phyloP scores from a whole-genome alignment of 306 rosid species.

The Comarum palustre region DNA sequence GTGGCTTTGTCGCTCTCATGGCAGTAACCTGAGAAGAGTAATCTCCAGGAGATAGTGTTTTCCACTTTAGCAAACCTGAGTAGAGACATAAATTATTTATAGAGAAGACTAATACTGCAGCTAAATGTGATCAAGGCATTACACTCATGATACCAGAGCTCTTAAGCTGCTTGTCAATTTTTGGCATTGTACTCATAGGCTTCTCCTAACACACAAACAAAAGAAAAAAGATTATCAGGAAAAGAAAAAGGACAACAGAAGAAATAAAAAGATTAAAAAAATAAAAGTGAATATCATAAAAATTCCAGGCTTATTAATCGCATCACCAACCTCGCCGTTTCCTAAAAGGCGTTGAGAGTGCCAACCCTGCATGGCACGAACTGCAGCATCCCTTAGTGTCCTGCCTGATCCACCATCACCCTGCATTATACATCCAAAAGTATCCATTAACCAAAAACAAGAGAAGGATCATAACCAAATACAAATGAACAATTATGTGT shows the following conservation, averaged over 20 bases:
- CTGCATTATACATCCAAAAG: conserved; percentile 17
- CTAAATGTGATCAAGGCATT: not conserved
- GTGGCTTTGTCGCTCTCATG: conserved; percentile 58
- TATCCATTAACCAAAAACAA: conserved; percentile 1
- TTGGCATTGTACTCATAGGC: conserved; percentile 19
- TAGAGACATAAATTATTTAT: conserved; percentile 16
- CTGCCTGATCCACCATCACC: conserved; percentile 53
- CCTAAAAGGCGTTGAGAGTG: conserved; percentile 71
- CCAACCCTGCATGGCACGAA: conserved; percentile 88
- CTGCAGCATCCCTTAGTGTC: conserved; percentile 79
- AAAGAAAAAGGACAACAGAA: not conserved
- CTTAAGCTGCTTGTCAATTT: conserved; percentile 68
- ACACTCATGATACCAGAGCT: conserved; percentile 49
- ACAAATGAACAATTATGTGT: not conserved
- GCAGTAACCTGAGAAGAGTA: conserved; percentile 51
- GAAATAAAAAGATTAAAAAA: not conserved
- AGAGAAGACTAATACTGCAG: conserved; percentile 28
- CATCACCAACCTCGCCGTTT: conserved; percentile 71
- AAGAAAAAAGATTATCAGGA: not conserved
- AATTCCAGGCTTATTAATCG: conserved; percentile 47
- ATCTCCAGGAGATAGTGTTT: conserved; percentile 52
- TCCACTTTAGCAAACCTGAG: conserved; percentile 58
- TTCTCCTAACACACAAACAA: conserved; percentile 7
- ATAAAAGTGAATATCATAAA: conserved; percentile 1
- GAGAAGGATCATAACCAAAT: not conserved